Conservation (phyloP, 345 rosid genomes). For the Excoecaria agallocha region DNA sequence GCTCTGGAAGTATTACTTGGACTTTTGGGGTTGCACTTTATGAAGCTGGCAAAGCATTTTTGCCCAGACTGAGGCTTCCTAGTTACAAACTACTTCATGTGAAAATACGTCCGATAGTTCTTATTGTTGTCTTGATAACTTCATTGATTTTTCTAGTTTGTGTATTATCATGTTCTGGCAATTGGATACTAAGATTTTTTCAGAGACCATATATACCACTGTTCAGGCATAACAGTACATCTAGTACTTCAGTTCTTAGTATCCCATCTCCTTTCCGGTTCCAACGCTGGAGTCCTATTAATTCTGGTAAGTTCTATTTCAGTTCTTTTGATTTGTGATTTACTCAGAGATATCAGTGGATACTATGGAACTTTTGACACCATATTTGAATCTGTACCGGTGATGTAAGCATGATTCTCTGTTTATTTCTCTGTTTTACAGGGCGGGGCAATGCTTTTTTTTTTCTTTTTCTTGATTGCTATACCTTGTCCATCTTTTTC, state of each 20-base stretch:
- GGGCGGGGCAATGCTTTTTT: background rate
- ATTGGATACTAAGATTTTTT: slow-evolving; percentile 65
- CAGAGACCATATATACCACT: slow-evolving; percentile 73
- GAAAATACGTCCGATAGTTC: slow-evolving; percentile 64
- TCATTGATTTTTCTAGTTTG: slow-evolving; percentile 71
- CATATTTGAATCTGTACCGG: background rate
- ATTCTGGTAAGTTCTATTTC: slow-evolving; percentile 47
- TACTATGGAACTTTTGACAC: background rate
- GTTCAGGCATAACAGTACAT: slow-evolving; percentile 60
- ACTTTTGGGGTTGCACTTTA: slow-evolving; percentile 90
- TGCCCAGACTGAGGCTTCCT: slow-evolving; percentile 55
- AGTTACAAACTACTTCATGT: slow-evolving; percentile 56
- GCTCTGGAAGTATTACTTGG: slow-evolving; percentile 98
- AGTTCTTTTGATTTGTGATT: background rate
- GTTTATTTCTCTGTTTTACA: background rate
- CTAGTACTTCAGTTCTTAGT: slow-evolving; percentile 65
- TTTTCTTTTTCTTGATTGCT: background rate
- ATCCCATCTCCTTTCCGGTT: slow-evolving; percentile 77
- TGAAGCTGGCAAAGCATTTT: slow-evolving; percentile 79
- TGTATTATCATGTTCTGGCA: slow-evolving; percentile 68
- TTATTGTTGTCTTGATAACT: slow-evolving; percentile 49
- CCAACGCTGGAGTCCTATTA: slow-evolving; percentile 88
- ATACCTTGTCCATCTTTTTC: background rate
- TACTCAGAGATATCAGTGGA: background rate
- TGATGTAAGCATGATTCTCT: background rate